phyloP scores from a whole-genome alignment of 805 yeast species.

The Kodamaea lidongshanica region DNA sequence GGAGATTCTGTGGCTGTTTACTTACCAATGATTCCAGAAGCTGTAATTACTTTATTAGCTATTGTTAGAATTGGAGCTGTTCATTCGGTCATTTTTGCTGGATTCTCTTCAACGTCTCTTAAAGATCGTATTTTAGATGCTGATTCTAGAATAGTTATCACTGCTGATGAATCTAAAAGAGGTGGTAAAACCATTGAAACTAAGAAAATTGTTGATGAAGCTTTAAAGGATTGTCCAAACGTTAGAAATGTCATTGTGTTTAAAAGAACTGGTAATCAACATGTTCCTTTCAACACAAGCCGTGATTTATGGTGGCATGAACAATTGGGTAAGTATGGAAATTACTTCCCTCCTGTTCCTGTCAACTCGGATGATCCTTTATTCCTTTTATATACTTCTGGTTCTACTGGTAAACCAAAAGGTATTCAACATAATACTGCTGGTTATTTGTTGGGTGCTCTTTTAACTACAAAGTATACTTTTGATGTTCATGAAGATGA shows the following conservation, averaged over 20 bases:
- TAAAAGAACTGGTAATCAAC: slow-evolving; percentile 76
- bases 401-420: slow-evolving; percentile 97
- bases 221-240: slow-evolving; percentile 63
- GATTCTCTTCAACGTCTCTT: slow-evolving; percentile 89
- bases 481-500: slow-evolving; percentile 90
- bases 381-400: slow-evolving; percentile 93
- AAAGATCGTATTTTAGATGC: slow-evolving; percentile 89
- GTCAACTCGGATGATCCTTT: slow-evolving; percentile 92
- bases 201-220: slow-evolving; percentile 93
- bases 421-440: slow-evolving; percentile 95
- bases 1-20: slow-evolving; percentile 97
- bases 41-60: slow-evolving; percentile 89
- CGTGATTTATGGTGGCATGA: slow-evolving; percentile 97
- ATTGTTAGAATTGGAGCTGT: slow-evolving; percentile 91
- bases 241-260: slow-evolving; percentile 82
- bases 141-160: slow-evolving; percentile 75
- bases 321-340: slow-evolving; percentile 71
- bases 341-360: slow-evolving; percentile 81
- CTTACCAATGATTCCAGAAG: slow-evolving; percentile 97
- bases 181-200: slow-evolving; percentile 93
- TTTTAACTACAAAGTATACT: slow-evolving; percentile 84
- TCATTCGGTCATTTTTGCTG: slow-evolving; percentile 95
- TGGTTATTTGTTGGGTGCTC: slow-evolving; percentile 90
- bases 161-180: slow-evolving; percentile 92
- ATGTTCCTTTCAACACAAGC: slow-evolving; percentile 64